Evolutionary conservation across 73 alveolate species (phyloP).

Genomic region (Urostyla sp.): DNA sequence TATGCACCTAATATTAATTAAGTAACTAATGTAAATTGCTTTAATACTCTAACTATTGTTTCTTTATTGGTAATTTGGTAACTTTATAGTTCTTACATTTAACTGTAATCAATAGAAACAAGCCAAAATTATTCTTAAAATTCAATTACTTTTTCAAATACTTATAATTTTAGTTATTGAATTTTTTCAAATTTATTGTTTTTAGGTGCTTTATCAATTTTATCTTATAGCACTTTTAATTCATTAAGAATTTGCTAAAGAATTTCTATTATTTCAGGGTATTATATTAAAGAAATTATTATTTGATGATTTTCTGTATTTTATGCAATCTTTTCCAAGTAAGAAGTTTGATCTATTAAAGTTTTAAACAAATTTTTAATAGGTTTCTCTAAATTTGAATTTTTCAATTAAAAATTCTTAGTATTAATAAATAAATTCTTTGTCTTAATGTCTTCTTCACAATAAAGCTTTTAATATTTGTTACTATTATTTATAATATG

Average conservation of each 20-base stretch:
- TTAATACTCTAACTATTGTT: constrained; percentile 49
- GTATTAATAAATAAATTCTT: constrained; percentile 8
- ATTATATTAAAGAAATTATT: constrained; percentile 54
- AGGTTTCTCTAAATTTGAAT: constrained; percentile 20
- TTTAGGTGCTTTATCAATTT: constrained; percentile 2
- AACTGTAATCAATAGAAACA: constrained; percentile 38
- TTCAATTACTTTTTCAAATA: constrained; percentile 75
- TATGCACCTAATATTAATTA: constrained; percentile 78
- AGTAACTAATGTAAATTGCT: constrained; percentile 50
- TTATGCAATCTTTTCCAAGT: constrained; percentile 64
- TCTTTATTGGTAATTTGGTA: constrained; percentile 48
- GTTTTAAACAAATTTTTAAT: constrained; percentile 65
- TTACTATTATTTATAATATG: constrained; percentile 15
- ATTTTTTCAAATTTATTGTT: constrained; percentile 45
- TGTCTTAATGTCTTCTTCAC: not conserved
- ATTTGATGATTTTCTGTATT: constrained; percentile 49
- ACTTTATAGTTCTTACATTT: constrained; percentile 37
- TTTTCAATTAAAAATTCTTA: not conserved
- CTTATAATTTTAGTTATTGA: constrained; percentile 63
- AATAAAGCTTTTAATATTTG: not conserved
- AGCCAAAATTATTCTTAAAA: constrained; percentile 86
- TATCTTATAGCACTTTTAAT: constrained; percentile 49
- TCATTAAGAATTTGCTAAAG: constrained; percentile 68
- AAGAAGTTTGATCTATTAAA: constrained; percentile 69
- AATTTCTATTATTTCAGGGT: constrained; percentile 30